Evolutionary conservation across 2,329 filamentous ascomycete genomes (phyloP).

Genomic region (Ophiocordyceps robertsii): DNA sequence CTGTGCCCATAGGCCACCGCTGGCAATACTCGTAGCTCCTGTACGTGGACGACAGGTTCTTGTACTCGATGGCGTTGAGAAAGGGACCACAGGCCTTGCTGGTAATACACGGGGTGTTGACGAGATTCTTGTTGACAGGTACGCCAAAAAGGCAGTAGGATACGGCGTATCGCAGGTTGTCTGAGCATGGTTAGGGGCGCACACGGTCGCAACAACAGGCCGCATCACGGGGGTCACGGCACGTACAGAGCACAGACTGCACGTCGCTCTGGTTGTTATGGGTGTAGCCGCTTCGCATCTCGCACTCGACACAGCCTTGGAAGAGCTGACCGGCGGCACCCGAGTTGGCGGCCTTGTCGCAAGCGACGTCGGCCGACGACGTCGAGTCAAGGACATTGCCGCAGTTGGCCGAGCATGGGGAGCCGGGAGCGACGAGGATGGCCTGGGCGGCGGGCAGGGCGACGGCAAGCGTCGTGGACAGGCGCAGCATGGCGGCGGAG

Average conservation of each 20-base stretch:
- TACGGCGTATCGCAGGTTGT: conserved; percentile 43
- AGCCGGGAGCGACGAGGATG: conserved; percentile 31
- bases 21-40: conserved; percentile 41
- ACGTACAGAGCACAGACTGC: conserved; percentile 41
- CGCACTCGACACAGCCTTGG: conserved; percentile 37
- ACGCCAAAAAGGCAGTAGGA: conserved; percentile 42
- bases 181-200: conserved; percentile 18
- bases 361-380: conserved; percentile 32
- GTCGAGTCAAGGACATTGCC: conserved; percentile 39
- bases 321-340: conserved; percentile 32
- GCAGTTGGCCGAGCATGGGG: conserved; percentile 35
- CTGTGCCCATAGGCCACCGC: conserved; percentile 26
- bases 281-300: conserved; percentile 35
- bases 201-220: not conserved
- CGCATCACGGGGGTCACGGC: not conserved
- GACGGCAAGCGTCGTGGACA: not conserved
- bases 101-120: conserved; percentile 36
- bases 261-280: conserved; percentile 34
- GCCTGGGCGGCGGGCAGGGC: conserved; percentile 10
- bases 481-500: not conserved
- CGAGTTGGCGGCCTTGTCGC: conserved; percentile 25
- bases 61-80: conserved; percentile 29
- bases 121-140: conserved; percentile 26
- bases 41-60: conserved; percentile 31
- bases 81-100: conserved; percentile 41